Conservation (phyloP, 352 stramenopile species). For the Pythium folliculosum region DNA sequence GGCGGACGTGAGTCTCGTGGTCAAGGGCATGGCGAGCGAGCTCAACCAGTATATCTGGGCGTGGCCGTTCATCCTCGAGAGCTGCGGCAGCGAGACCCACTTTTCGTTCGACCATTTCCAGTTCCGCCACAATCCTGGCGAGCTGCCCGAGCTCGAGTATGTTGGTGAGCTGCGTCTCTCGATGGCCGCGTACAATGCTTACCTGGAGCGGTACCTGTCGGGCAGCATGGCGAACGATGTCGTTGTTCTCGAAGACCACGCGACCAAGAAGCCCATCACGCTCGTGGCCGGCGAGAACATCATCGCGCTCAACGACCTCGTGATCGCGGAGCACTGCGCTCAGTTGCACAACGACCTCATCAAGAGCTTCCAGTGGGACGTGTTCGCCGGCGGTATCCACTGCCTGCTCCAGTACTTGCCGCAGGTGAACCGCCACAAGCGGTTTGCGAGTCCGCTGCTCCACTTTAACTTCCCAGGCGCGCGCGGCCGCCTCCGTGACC, state of each 20-base stretch:
- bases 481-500: constrained; percentile 56
- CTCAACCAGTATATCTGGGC: constrained; percentile 84
- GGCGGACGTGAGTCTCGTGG: constrained; percentile 70
- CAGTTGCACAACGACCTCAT: constrained; percentile 80
- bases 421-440: constrained; percentile 56
- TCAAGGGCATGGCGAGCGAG: constrained; percentile 81
- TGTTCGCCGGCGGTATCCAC: constrained; percentile 81
- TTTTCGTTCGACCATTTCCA: constrained; percentile 84
- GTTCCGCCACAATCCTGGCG: constrained; percentile 51
- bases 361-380: constrained; percentile 83
- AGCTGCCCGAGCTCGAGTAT: constrained; percentile 65
- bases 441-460: constrained; percentile 66
- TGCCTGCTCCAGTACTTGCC: constrained; percentile 83
- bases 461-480: constrained; percentile 82
- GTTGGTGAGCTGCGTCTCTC: constrained; percentile 68
- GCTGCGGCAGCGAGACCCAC: constrained; percentile 63
- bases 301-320: constrained; percentile 71
- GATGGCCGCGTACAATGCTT: constrained; percentile 75
- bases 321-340: constrained; percentile 66
- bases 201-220: constrained; percentile 76
- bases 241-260: constrained; percentile 66
- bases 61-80: constrained; percentile 81
- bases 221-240: constrained; percentile 53
- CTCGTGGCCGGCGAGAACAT: constrained; percentile 73
- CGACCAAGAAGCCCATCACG: constrained; percentile 67